phyloP scores from a whole-genome alignment of 768 basidiomycete genomes.

The Mycena alexandri region DNA sequence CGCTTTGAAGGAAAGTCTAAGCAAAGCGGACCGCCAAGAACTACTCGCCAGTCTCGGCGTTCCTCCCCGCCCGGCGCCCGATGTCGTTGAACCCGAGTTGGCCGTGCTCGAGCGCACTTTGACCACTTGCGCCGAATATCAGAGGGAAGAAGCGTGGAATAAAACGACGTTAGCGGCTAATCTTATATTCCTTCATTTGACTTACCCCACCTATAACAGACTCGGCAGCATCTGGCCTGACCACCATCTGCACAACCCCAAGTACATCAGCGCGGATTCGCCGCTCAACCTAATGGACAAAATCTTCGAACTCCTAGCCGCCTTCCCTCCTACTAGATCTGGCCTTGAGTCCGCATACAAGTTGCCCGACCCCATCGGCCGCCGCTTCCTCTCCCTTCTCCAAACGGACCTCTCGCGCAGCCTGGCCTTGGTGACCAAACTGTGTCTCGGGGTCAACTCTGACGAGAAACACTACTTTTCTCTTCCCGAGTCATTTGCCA shows the following conservation, averaged over 20 bases:
- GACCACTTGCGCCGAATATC: slow-evolving; percentile 19
- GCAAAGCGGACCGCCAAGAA: slow-evolving; percentile 20
- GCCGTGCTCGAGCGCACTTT: slow-evolving; percentile 33
- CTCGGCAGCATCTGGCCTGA: slow-evolving; percentile 31
- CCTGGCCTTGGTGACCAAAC: slow-evolving; percentile 30
- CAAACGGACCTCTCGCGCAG: slow-evolving; percentile 32
- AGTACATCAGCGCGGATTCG: slow-evolving; percentile 32
- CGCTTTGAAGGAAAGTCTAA: slow-evolving; percentile 25
- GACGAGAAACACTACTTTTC: slow-evolving; percentile 24
- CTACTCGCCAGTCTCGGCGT: slow-evolving; percentile 26
- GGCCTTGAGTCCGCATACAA: slow-evolving; percentile 20
- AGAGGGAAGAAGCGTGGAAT: slow-evolving; percentile 35
- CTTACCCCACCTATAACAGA: slow-evolving; percentile 21
- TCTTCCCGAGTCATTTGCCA: slow-evolving; percentile 13
- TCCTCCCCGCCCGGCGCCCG: slow-evolving; percentile 2
- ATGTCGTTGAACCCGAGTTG: slow-evolving; percentile 25
- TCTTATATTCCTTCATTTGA: slow-evolving; percentile 15
- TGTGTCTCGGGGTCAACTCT: slow-evolving; percentile 26
- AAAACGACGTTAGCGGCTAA: slow-evolving; percentile 30
- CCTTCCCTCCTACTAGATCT: slow-evolving; percentile 29
- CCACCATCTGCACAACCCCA: slow-evolving; percentile 31
- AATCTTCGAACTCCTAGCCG: slow-evolving; percentile 34
- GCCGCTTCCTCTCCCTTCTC: slow-evolving; percentile 32
- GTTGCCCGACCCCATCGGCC: slow-evolving; percentile 24
- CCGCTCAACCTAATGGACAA: slow-evolving; percentile 34